phyloP scores from a whole-genome alignment of 768 basidiomycete genomes.

The Mrakia hoshinonis region DNA sequence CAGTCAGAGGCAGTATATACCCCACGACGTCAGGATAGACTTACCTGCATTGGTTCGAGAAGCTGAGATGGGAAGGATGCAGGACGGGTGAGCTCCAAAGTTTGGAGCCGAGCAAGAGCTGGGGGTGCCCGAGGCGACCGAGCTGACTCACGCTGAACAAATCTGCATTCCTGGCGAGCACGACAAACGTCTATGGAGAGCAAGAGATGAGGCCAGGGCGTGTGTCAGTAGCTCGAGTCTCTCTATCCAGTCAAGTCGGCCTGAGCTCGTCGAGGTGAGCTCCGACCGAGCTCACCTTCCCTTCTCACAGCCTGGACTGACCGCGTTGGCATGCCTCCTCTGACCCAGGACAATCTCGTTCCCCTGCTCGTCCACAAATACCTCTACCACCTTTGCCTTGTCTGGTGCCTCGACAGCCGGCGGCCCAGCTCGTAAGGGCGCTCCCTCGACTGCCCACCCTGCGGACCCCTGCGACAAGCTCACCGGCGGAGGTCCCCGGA shows the following conservation, averaged over 20 bases:
- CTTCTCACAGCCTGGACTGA: background rate
- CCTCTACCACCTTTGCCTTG: background rate
- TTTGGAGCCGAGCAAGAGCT: background rate
- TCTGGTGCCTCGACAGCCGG: background rate
- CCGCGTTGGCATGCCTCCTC: background rate
- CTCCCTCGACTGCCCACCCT: no score
- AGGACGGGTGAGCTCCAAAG: background rate
- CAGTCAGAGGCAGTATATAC: no score
- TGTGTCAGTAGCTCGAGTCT: no score
- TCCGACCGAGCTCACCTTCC: background rate
- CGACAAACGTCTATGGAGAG: no score
- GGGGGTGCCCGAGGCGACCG: no score
- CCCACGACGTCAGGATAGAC: background rate
- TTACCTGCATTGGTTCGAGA: constrained; percentile 6
- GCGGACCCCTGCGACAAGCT: background rate
- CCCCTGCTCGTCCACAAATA: background rate
- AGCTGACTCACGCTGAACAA: no score
- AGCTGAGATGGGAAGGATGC: background rate
- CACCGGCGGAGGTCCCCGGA: background rate
- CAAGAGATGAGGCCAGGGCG: no score
- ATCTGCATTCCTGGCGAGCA: no score
- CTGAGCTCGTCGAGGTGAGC: background rate
- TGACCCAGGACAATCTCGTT: background rate
- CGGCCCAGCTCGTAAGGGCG: no score
- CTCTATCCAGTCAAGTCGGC: background rate